Conservation (phyloP, 495 filamentous ascomycete species). For the Neurospora sp. region DNA sequence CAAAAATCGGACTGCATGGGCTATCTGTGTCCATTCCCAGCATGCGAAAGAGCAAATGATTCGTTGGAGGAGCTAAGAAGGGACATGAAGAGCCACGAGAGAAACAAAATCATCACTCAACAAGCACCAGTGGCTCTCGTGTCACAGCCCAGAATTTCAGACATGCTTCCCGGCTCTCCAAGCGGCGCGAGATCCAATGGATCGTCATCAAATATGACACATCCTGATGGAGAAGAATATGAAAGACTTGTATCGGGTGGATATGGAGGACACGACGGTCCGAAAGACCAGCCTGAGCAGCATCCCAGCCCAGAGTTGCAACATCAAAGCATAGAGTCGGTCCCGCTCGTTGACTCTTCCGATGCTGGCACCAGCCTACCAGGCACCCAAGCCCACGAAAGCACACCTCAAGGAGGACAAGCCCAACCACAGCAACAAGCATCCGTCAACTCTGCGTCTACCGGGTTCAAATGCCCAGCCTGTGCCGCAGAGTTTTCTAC, state of each 20-base stretch:
- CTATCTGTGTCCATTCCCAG: neutral
- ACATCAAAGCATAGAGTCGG: neutral
- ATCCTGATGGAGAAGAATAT: too few relatives aligned
- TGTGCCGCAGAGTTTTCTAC: neutral
- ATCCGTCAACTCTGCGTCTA: neutral
- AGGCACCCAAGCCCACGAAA: neutral
- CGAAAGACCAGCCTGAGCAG: neutral
- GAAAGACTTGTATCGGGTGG: too few relatives aligned
- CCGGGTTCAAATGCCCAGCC: neutral
- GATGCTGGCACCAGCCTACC: neutral
- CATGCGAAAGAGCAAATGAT: accelerated
- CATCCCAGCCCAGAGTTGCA: neutral
- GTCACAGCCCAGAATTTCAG: neutral
- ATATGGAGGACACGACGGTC: neutral
- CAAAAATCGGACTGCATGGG: neutral
- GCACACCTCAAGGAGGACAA: neutral
- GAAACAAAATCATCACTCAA: neutral
- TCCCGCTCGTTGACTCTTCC: neutral
- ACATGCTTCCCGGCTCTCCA: neutral
- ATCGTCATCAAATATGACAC: too few relatives aligned
- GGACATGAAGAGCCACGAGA: neutral
- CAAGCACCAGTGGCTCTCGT: neutral
- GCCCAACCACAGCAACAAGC: neutral
- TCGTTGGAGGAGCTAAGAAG: neutral
- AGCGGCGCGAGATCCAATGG: too few relatives aligned